Conservation (phyloP, 106 monocot species). For the Xerophyta viscosa region DNA sequence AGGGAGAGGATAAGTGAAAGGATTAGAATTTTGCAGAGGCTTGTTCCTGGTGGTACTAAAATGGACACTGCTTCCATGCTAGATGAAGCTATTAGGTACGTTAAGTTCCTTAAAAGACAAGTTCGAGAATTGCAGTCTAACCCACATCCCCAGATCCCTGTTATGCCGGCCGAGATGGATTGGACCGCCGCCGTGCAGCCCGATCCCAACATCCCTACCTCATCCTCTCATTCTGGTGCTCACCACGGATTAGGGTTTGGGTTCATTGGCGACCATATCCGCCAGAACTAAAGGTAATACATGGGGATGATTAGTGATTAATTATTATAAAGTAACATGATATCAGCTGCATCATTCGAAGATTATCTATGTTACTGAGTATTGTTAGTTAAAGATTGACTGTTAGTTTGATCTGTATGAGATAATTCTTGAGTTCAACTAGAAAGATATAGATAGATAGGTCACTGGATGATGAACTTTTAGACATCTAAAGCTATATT, state of each 20-base stretch:
- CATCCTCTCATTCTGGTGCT: constrained; percentile 27
- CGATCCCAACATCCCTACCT: constrained; percentile 3
- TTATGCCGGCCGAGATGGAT: background rate
- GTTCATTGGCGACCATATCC: constrained; percentile 1
- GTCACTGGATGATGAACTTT: background rate
- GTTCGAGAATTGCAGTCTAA: constrained; percentile 30
- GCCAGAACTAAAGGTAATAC: background rate
- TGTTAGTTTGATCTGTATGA: too few relatives aligned
- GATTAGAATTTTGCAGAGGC: constrained; percentile 63
- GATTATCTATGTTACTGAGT: background rate
- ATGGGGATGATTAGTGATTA: background rate
- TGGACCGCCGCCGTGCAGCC: constrained; percentile 3
- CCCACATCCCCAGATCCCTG: background rate
- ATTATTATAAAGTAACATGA: too few relatives aligned
- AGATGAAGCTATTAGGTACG: constrained; percentile 69
- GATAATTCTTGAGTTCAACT: too few relatives aligned
- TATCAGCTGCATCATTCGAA: background rate
- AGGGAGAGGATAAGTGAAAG: constrained; percentile 70
- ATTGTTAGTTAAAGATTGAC: constrained; percentile 3
- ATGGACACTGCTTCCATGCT: constrained; percentile 86
- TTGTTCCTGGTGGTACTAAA: constrained; percentile 75
- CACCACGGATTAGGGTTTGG: constrained; percentile 32
- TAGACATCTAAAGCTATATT: too few relatives aligned
- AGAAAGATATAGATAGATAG: constrained; percentile 1
- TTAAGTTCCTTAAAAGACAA: constrained; percentile 59